Base-by-base conservation (phyloP, 306 rosid genomes). In the Senna tora region DNA sequence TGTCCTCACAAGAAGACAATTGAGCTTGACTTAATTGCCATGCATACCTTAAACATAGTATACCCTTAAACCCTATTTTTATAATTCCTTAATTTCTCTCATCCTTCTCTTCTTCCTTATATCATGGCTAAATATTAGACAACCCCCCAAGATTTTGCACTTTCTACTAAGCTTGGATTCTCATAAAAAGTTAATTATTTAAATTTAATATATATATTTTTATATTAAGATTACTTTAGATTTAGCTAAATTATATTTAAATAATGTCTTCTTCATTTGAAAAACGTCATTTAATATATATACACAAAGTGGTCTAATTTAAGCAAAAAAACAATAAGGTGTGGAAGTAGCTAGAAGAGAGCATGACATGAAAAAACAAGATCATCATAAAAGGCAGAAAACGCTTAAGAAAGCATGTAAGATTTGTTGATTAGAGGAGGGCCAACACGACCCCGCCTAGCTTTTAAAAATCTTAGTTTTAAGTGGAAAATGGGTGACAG, bases 1-100 rank as follows among this genome's bases (percentile, higher is more conserved):
- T 89, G 95, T 86, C 95, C 77, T 75, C 88, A 68, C 80, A 79
- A 84, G 71, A 80, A 62, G 83, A 80, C 94, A 84, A 74, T 12
- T 45, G 61, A 55, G 16, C 49, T n/a, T n/a, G n/a, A n/a, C n/a
- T n/a, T n/a, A n/a, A n/a, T n/a, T n/a, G 96, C 79, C 82, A 75
- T 80, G 86, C 86, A 81, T 63, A 63, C 77, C 72, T 79, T 79
- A 84, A 84, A 87, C 84, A 86, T 62, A 3, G 73, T 75, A 82
- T 46, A 75, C 78, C 77, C 77, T 77, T 77, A 62, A 55, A 69
- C 34, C 19, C 8, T 54, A 19, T 39, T 2, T 72, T 67, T 14
- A 52, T 61, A n/a, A n/a, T 69, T 17, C 32, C 34, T 5, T 38
- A 43, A 16, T 67, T 54, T 65, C 33, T 33, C 59, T 54, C 34